These are phyloP conservation scores for Fragaria iinumae DNA, from an alignment of 306 rosid genomes.

Conservation along the genomic window DNA sequence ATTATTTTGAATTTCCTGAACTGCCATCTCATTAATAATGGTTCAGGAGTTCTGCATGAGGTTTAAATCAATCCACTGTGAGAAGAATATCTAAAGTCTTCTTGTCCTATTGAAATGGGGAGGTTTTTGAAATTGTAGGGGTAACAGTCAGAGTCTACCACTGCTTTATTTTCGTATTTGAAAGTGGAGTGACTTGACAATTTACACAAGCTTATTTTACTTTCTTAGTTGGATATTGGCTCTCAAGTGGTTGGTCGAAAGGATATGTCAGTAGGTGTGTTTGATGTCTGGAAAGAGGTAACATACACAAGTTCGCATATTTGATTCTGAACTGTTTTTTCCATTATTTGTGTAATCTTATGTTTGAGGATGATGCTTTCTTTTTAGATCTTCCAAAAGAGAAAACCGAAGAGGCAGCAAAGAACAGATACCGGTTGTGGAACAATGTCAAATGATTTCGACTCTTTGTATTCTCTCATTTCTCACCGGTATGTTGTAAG, in stretches of 20 bases:
- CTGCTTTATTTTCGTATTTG: neutral
- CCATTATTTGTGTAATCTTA: slow-evolving; percentile 19
- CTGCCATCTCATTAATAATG: neutral
- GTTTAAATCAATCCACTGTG: neutral
- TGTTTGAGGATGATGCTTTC: slow-evolving; percentile 23
- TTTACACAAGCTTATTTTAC: slow-evolving; percentile 2
- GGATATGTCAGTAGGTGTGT: slow-evolving; percentile 64
- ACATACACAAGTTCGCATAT: slow-evolving; percentile 14
- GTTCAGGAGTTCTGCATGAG: neutral
- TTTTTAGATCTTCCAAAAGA: slow-evolving; percentile 72
- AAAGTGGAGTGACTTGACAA: neutral
- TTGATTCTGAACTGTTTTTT: slow-evolving; percentile 15
- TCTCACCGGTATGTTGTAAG: slow-evolving; percentile 61
- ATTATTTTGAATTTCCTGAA: neutral
- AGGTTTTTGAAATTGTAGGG: neutral
- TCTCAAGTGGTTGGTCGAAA: slow-evolving; percentile 94
- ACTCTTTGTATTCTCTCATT: slow-evolving; percentile 64
- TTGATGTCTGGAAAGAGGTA: slow-evolving; percentile 95
- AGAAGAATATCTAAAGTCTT: neutral
- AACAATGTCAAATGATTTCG: slow-evolving; percentile 52
- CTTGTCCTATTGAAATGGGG: neutral
- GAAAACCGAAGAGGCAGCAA: slow-evolving; percentile 56
- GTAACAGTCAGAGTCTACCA: neutral
- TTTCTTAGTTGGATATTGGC: slow-evolving; percentile 64
- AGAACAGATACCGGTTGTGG: slow-evolving; percentile 37